Evolutionary conservation across 176 grass and related monocot species (phyloP), one percentile per base, ranked within the genome.

Genomic region (Musa troglodytarum): DNA sequence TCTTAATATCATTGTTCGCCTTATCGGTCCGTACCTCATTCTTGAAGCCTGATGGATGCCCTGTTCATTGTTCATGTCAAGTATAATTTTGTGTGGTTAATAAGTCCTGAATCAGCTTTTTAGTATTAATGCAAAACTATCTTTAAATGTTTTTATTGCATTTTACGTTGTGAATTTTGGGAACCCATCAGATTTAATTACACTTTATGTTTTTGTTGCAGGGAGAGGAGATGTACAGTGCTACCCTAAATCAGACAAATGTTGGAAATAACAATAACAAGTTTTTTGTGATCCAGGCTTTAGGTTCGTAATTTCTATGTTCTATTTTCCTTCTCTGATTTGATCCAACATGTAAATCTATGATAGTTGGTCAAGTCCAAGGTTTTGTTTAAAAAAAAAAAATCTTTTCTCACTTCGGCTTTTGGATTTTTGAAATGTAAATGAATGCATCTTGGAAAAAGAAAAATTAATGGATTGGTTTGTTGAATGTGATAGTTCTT

Each of bases 251-350:
- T 82, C 93, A 97, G 82, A 97, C 93, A 68, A 93, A 90, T 78
- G 84, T 97, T 79, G 83, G 85, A 73, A 56, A 79, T 54, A 97
- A 97, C 81, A 97, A 97, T 52, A 97, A 97, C 79, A 97, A 97
- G 78, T 97, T 90, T 51, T 97, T 85, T 81, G 80, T 90, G 59
- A 88, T 97, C 76, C 93, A 93, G 87, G 87, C 81, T 84, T 85
- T 97, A 93, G 93, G 93, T 97, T 71, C 86, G 81, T 81, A 53
- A 64, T 74, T 70, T 68, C 75, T 77, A 69, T 79, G 23, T 26
- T 56, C 20, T 24, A 65, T 58, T 59, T 17, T 63, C 2, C 24
- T 73, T 56, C 43, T 43, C 34, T 43, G 23, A 53, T 53, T 62
- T 54, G 65, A 14, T 54, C 22, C 51, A 57, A 77, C n/a, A 76